These are phyloP conservation scores for Alternaria atra DNA, from an alignment of 2,329 filamentous ascomycete species.

Conservation along the genomic window DNA sequence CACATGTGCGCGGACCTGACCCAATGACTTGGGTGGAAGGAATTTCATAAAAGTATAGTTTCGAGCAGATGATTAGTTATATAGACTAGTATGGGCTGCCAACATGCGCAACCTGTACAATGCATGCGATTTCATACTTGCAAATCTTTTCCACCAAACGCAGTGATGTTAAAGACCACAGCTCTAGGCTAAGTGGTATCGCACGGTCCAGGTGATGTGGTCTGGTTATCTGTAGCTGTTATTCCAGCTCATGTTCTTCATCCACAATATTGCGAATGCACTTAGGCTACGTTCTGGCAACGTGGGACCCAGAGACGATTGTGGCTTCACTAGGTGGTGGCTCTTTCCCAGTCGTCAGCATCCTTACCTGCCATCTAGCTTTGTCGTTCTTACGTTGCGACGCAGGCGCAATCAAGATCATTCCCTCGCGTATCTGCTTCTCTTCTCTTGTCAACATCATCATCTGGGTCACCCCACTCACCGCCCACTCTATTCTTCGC, in stretches of 20 bases:
- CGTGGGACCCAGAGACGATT: background rate
- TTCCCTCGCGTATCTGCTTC: background rate
- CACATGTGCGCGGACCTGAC: constrained; percentile 29
- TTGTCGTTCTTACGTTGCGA: background rate
- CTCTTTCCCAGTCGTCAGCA: background rate
- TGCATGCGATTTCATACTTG: constrained; percentile 37
- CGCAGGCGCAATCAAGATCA: background rate
- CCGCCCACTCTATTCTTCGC: constrained; percentile 1
- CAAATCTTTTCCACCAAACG: background rate
- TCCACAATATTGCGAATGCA: background rate
- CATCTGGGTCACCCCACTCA: background rate
- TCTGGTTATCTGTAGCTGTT: background rate
- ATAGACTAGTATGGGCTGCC: constrained; percentile 44
- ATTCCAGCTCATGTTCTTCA: background rate
- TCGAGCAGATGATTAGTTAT: constrained; percentile 43
- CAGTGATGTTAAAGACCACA: background rate
- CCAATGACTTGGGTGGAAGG: constrained; percentile 47
- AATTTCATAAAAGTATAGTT: constrained; percentile 50
- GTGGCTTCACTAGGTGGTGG: background rate
- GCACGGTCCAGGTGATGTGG: background rate
- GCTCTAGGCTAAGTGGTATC: background rate
- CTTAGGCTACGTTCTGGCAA: background rate
- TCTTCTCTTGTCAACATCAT: background rate
- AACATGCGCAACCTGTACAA: constrained; percentile 34
- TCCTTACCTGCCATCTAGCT: background rate